phyloP scores from a whole-genome alignment of 331 rosid species.

The Prunus yedoensis region DNA sequence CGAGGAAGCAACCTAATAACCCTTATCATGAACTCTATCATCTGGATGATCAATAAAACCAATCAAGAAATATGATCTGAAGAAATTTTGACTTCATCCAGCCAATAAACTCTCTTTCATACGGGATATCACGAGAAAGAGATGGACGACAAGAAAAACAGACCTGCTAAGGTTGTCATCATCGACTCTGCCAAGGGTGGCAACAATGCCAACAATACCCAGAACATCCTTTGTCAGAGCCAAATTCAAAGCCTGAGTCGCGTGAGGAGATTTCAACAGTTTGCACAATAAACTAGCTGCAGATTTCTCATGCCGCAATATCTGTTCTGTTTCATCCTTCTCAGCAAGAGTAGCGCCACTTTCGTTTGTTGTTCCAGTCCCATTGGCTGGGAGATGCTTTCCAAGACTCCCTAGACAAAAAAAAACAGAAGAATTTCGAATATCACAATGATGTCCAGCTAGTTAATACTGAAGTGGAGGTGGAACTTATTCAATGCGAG shows the following conservation, averaged over 20 bases:
- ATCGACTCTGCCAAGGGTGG: conserved; percentile 61
- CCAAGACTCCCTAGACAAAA: conserved; percentile 39
- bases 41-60: neutral
- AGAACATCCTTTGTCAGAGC: conserved; percentile 55
- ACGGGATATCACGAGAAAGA: conserved; percentile 7
- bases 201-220: conserved; percentile 72
- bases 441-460: neutral
- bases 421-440: neutral
- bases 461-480: neutral
- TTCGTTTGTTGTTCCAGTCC: conserved; percentile 28
- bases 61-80: neutral
- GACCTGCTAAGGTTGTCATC: conserved; percentile 66
- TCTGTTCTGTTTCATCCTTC: conserved; percentile 56
- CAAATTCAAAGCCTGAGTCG: conserved; percentile 27
- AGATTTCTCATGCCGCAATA: conserved; percentile 54
- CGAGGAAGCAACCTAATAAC: neutral
- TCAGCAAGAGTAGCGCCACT: conserved; percentile 38
- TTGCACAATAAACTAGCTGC: conserved; percentile 56
- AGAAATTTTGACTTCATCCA: neutral
- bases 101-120: neutral
- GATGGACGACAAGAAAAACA: conserved; percentile 5
- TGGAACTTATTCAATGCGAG: neutral
- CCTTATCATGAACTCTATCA: neutral
- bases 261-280: conserved; percentile 45
- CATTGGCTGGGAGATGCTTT: conserved; percentile 45